Evolutionary conservation across 805 yeast genomes (phyloP).

Genomic region (Candida wancherniae): DNA sequence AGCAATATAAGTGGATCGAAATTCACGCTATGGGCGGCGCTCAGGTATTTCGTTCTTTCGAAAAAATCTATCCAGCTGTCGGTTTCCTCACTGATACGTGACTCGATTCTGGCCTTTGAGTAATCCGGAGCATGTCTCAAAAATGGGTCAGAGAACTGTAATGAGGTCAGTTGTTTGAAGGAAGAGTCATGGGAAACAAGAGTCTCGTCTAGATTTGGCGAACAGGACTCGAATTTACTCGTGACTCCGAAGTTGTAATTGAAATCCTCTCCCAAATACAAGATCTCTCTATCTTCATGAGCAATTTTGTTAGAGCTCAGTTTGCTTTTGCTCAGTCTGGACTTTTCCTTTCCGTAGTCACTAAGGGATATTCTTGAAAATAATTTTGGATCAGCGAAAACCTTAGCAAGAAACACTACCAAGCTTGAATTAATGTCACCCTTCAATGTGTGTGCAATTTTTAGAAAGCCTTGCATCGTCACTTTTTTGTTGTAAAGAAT

Average conservation of each 20-base stretch:
- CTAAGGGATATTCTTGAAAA: slow-evolving; percentile 18
- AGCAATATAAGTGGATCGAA: slow-evolving; percentile 30
- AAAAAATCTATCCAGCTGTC: slow-evolving; percentile 36
- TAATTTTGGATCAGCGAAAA: slow-evolving; percentile 34
- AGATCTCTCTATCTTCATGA: slow-evolving; percentile 21
- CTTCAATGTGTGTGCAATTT: slow-evolving; percentile 28
- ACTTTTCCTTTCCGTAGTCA: slow-evolving; percentile 14
- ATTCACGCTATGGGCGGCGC: slow-evolving; percentile 25
- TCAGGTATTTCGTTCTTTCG: slow-evolving; percentile 21
- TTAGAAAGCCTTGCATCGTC: slow-evolving; percentile 32
- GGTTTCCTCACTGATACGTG: too few relatives aligned
- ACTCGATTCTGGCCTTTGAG: too few relatives aligned
- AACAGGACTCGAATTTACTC: slow-evolving; percentile 34
- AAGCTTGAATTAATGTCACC: slow-evolving; percentile 39
- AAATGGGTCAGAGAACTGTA: too few relatives aligned
- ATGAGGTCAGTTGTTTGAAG: too few relatives aligned
- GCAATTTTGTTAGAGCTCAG: slow-evolving; percentile 7
- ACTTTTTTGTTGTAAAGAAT: slow-evolving; percentile 34
- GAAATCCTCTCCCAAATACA: slow-evolving; percentile 44
- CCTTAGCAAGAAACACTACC: slow-evolving; percentile 34
- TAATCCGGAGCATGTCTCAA: too few relatives aligned
- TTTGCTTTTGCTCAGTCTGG: slow-evolving; percentile 19
- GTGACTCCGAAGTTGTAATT: slow-evolving; percentile 51
- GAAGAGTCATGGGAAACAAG: too few relatives aligned
- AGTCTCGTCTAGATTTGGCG: slow-evolving; percentile 2